phyloP scores from a whole-genome alignment of 1,139 yeast genomes.

The Hyphopichia wangnamkhiaoensis region DNA sequence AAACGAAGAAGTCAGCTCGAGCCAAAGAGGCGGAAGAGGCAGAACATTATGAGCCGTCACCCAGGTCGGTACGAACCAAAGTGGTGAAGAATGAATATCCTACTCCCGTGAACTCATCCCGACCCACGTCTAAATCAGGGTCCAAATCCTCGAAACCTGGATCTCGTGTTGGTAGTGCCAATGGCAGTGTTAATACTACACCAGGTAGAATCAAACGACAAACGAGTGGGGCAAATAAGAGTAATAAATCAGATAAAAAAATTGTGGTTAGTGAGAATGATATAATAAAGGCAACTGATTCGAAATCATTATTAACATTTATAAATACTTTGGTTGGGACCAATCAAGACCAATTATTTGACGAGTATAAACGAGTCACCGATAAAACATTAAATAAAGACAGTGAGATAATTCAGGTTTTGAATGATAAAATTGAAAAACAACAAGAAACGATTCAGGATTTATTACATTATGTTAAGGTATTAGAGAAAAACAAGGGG shows the following conservation, averaged over 20 bases:
- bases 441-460: slow-evolving; percentile 30
- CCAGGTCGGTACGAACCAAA: too few species aligned
- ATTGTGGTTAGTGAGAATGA: slow-evolving; percentile 31
- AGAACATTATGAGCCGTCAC: too few species aligned
- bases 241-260: slow-evolving; percentile 3
- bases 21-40: slow-evolving; percentile 2
- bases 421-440: slow-evolving; percentile 26
- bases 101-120: slow-evolving; percentile 1
- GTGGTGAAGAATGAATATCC: neutral
- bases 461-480: slow-evolving; percentile 12
- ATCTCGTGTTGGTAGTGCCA: slow-evolving; percentile 1
- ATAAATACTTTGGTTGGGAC: slow-evolving; percentile 36
- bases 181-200: neutral
- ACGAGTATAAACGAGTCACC: slow-evolving; percentile 28
- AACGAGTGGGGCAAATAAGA: slow-evolving; percentile 2
- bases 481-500: neutral
- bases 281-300: slow-evolving; percentile 26
- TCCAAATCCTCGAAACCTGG: slow-evolving; percentile 7
- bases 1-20: slow-evolving; percentile 1
- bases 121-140: slow-evolving; percentile 7
- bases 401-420: slow-evolving; percentile 25
- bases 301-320: slow-evolving; percentile 30
- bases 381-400: slow-evolving; percentile 30
- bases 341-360: slow-evolving; percentile 36
- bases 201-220: slow-evolving; percentile 3